Evolutionary conservation across 164 flowering plant genomes (phyloP).

Genomic region (Stephania cephalantha): DNA sequence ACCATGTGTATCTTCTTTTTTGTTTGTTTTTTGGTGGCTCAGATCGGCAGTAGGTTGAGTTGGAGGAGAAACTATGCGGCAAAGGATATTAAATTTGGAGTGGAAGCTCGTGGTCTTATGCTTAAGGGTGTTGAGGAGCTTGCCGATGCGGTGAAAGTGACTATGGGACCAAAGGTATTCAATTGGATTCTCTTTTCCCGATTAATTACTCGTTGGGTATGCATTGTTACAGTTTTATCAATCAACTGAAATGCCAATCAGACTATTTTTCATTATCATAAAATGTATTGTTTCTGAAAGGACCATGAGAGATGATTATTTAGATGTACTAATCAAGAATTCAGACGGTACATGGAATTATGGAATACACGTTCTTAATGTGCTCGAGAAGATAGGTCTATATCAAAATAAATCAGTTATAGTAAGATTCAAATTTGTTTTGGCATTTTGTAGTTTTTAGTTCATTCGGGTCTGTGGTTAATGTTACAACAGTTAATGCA

Average conservation of each 20-base stretch:
- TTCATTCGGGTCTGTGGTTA: not conserved
- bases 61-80: constrained; percentile 94
- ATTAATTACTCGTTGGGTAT: too few species aligned
- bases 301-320: not conserved
- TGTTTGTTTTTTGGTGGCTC: constrained; percentile 6
- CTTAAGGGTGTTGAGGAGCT: constrained; percentile 93
- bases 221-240: not conserved
- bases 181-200: not conserved
- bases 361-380: not conserved
- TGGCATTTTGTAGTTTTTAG: not conserved
- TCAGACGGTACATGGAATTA: not conserved
- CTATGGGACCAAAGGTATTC: constrained; percentile 87
- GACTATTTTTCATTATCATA: not conserved
- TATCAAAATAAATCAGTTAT: not conserved
- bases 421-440: not conserved
- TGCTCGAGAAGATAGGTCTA: not conserved
- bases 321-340: not conserved
- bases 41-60: constrained; percentile 64
- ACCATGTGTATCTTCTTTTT: not conserved
- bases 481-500: not conserved
- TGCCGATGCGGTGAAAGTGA: constrained; percentile 91
- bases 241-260: not conserved
- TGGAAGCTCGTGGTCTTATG: constrained; percentile 87
- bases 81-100: constrained; percentile 85
- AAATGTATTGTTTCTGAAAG: not conserved